Percentiles rank a stretch among this genome's conserved stretches.
Evolutionary conservation across 345 rosid species (phyloP).

Genomic region (Barbarea vulgaris): DNA sequence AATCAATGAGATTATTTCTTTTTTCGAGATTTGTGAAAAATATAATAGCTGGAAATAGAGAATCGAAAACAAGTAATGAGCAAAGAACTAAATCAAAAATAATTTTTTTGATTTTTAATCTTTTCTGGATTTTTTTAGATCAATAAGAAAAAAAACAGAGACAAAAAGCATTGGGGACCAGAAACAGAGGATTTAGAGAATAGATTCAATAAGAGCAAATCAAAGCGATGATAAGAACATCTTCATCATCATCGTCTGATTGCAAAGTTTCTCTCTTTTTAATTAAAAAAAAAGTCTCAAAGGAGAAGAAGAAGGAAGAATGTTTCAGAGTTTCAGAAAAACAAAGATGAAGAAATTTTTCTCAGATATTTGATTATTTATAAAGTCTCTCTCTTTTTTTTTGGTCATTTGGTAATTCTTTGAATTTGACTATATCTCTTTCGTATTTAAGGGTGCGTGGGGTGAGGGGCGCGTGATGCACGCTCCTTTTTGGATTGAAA

Average conservation of each 20-base stretch:
- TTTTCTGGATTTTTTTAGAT: background rate
- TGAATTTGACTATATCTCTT: conserved; percentile 6
- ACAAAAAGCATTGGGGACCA: background rate
- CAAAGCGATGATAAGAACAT: conserved; percentile 12
- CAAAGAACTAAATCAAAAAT: background rate
- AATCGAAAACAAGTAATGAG: conserved; percentile 17
- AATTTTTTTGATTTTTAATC: background rate
- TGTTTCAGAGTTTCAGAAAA: conserved; percentile 12
- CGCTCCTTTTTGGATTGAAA: background rate
- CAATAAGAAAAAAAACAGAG: conserved; percentile 13
- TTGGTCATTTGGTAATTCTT: conserved; percentile 8
- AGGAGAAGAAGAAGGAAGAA: conserved; percentile 19
- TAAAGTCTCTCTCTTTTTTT: conserved; percentile 1
- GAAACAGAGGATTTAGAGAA: conserved; percentile 20
- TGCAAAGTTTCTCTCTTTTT: background rate
- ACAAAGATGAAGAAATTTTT: conserved; percentile 3
- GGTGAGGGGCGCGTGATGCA: background rate
- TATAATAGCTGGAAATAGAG: conserved; percentile 28
- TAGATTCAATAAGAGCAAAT: background rate
- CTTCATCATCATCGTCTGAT: conserved; percentile 9
- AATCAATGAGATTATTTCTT: conserved; percentile 25
- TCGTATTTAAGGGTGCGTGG: background rate
- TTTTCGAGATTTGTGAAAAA: conserved; percentile 38
- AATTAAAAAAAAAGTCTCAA: background rate
- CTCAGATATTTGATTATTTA: conserved; percentile 30